A percentile compares a stretch with the other conserved stretches of the same genome.
phyloP scores from a whole-genome alignment of 2,329 filamentous ascomycete genomes.

The Gnomoniopsis sp. region DNA sequence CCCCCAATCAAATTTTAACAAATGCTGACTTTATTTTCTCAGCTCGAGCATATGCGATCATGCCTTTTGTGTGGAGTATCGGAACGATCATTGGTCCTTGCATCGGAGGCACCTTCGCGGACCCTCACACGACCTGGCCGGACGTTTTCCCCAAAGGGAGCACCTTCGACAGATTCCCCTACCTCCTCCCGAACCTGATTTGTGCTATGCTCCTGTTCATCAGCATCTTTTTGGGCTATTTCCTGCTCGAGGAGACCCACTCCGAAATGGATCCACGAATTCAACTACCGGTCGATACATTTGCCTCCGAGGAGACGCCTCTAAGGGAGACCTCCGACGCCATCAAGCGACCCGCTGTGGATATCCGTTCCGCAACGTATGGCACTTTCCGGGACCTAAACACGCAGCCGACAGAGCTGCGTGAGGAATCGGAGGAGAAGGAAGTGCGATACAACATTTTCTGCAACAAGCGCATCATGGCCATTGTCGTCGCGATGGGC shows the following conservation, averaged over 20 bases:
- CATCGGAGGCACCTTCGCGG: constrained; percentile 82
- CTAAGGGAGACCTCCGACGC: constrained; percentile 73
- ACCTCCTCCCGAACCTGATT: constrained; percentile 83
- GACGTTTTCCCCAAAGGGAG: constrained; percentile 62
- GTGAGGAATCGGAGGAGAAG: constrained; percentile 25
- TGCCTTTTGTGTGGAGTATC: constrained; percentile 92
- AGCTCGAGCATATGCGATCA: constrained; percentile 84
- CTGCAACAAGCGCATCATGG: constrained; percentile 59
- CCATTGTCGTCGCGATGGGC: constrained; percentile 76
- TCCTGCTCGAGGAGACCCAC: constrained; percentile 85
- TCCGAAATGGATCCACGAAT: constrained; percentile 68
- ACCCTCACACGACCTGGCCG: constrained; percentile 73
- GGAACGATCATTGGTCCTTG: constrained; percentile 86
- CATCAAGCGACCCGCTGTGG: constrained; percentile 67
- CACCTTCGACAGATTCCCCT: constrained; percentile 77
- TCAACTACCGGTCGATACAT: constrained; percentile 44
- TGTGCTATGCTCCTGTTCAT: constrained; percentile 73
- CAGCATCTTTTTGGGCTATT: constrained; percentile 76
- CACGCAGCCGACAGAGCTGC: constrained; percentile 42
- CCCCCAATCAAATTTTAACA: not conserved
- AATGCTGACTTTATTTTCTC: constrained; percentile 21
- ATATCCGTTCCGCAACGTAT: constrained; percentile 75
- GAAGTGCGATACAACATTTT: constrained; percentile 40
- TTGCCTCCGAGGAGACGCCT: constrained; percentile 65
- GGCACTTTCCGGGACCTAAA: constrained; percentile 58